phyloP scores from a whole-genome alignment of 2,329 filamentous ascomycete species.

The Diplodia mutila region DNA sequence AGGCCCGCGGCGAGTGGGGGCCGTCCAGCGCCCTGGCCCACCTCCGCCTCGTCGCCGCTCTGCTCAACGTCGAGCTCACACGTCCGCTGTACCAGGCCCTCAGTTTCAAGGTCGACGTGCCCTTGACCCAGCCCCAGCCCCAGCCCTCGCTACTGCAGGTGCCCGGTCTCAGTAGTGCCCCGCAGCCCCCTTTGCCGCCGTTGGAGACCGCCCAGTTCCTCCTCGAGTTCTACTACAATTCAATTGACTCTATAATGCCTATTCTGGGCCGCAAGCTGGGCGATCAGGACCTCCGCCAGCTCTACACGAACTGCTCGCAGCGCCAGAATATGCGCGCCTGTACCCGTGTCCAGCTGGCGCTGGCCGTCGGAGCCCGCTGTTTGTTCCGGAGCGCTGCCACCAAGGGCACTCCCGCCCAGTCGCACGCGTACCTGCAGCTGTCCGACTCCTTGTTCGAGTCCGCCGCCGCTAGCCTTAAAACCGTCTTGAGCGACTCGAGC shows the following conservation, averaged over 20 bases:
- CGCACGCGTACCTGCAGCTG: constrained; percentile 23
- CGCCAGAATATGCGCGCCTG: constrained; percentile 20
- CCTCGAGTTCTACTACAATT: constrained; percentile 26
- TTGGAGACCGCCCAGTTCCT: constrained; percentile 17
- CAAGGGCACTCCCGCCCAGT: constrained; percentile 23
- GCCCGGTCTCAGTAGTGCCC: not conserved
- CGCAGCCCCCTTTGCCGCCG: constrained; percentile 6
- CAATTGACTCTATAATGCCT: constrained; percentile 12
- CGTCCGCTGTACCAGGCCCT: constrained; percentile 21
- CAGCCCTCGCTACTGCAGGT: not conserved
- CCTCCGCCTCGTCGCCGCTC: constrained; percentile 17
- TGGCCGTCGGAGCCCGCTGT: constrained; percentile 12
- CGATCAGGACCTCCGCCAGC: constrained; percentile 17
- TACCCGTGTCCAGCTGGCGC: constrained; percentile 15
- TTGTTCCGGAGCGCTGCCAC: constrained; percentile 24
- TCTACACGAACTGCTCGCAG: constrained; percentile 12
- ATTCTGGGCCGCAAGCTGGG: constrained; percentile 17
- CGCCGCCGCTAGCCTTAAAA: constrained; percentile 3
- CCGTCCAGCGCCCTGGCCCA: constrained; percentile 20
- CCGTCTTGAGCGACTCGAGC: constrained; percentile 15
- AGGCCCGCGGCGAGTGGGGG: constrained; percentile 20
- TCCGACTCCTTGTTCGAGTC: constrained; percentile 23
- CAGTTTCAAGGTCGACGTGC: constrained; percentile 20
- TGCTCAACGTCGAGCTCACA: constrained; percentile 21
- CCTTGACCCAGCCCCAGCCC: constrained; percentile 4